A percentile compares a stretch with the other conserved stretches of the same genome.
These are phyloP conservation scores for Eucalyptus marginata DNA, from an alignment of 345 rosid species.

Conservation along the genomic window DNA sequence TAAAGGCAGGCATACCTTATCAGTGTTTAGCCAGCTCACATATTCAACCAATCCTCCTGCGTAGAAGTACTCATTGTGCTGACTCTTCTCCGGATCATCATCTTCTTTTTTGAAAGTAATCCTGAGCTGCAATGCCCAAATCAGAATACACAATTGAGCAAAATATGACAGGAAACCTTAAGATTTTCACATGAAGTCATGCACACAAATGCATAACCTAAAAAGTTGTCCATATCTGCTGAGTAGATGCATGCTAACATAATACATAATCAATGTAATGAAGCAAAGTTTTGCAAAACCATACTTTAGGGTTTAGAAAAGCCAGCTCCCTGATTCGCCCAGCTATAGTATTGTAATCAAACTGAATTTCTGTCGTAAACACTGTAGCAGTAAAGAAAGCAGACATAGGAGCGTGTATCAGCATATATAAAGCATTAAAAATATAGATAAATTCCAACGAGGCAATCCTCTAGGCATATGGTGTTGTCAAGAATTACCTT, in stretches of 20 bases:
- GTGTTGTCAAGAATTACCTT: constrained; percentile 34
- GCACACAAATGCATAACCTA: background rate
- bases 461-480: background rate
- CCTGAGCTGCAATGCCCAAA: constrained; percentile 46
- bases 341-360: constrained; percentile 77
- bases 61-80: constrained; percentile 52
- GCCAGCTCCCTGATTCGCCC: constrained; percentile 96
- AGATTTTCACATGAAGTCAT: background rate
- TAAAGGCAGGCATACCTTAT: constrained; percentile 45
- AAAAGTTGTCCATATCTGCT: background rate
- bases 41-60: constrained; percentile 92
- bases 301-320: constrained; percentile 88
- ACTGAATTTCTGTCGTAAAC: constrained; percentile 77
- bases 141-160: background rate
- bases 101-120: constrained; percentile 51
- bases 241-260: background rate
- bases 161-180: background rate
- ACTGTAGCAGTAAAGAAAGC: constrained; percentile 23
- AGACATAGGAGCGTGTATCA: background rate
- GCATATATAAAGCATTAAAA: background rate
- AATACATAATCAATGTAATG: background rate
- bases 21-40: constrained; percentile 82
- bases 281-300: background rate
- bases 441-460: background rate
- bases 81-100: constrained; percentile 47